Conservation (phyloP, 495 filamentous ascomycete genomes). For the Astrocystis sublimbata region DNA sequence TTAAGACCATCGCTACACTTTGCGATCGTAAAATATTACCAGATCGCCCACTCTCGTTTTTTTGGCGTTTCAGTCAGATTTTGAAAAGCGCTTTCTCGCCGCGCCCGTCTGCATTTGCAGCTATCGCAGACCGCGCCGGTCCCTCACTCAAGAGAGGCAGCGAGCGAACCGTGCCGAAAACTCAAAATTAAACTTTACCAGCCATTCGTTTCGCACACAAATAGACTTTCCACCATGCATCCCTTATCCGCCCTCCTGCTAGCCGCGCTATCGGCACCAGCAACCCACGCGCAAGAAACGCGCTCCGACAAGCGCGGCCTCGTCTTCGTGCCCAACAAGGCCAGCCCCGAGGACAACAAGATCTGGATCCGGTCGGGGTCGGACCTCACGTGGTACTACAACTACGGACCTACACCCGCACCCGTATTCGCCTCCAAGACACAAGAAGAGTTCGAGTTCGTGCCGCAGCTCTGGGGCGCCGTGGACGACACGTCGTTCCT, state of each 20-base stretch:
- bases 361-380: conserved; percentile 57
- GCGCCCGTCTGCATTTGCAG: too few species aligned
- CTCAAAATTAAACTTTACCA: background rate
- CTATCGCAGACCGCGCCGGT: background rate
- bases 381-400: conserved; percentile 81
- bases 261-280: too few species aligned
- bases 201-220: background rate
- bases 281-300: conserved; percentile 36
- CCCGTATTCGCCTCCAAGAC: conserved; percentile 42
- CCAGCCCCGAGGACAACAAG: conserved; percentile 56
- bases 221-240: conserved; percentile 28
- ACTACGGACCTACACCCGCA: conserved; percentile 61
- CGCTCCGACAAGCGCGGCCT: conserved; percentile 70
- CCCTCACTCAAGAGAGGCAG: background rate
- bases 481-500: conserved; percentile 56
- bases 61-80: background rate
- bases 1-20: too few species aligned
- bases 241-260: conserved; percentile 27
- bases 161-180: background rate
- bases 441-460: conserved; percentile 62
- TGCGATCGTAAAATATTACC: too few species aligned
- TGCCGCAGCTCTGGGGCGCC: conserved; percentile 80
- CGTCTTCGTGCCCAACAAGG: conserved; percentile 57
- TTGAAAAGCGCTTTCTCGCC: too few species aligned
- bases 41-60: background rate